Evolutionary conservation across 192 early-diverging fungal species (phyloP).

Genomic region (Lobosporangium transversale): DNA sequence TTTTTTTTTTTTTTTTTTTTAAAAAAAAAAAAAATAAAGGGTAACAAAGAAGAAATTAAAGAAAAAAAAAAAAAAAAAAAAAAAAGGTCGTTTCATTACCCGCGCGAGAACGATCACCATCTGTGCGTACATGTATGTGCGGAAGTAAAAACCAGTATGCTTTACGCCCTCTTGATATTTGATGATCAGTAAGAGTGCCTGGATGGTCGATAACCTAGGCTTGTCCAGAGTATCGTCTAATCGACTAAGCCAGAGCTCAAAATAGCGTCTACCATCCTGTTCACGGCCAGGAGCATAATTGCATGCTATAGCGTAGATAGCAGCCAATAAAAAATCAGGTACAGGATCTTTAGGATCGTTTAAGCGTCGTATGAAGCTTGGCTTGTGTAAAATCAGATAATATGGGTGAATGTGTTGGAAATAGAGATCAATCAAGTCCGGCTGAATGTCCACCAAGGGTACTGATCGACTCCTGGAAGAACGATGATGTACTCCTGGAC

Average conservation of each 20-base stretch:
- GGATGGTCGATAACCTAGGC: slow-evolving; percentile 62
- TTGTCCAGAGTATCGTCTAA: slow-evolving; percentile 60
- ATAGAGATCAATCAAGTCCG: slow-evolving; percentile 54
- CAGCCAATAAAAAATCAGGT: slow-evolving; percentile 59
- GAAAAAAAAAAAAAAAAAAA: too few species aligned
- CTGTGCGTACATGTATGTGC: slow-evolving; percentile 58
- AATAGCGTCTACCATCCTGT: slow-evolving; percentile 34
- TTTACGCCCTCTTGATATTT: slow-evolving; percentile 62
- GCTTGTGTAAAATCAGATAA: slow-evolving; percentile 61
- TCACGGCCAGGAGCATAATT: slow-evolving; percentile 43
- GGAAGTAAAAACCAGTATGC: slow-evolving; percentile 58
- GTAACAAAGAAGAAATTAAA: not conserved
- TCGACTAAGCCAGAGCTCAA: slow-evolving; percentile 33
- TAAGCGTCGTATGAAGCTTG: slow-evolving; percentile 57
- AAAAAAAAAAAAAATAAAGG: too few species aligned
- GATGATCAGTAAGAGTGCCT: slow-evolving; percentile 59
- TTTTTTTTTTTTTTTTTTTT: too few species aligned
- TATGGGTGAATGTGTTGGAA: slow-evolving; percentile 66
- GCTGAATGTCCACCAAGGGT: slow-evolving; percentile 27
- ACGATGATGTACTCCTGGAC: slow-evolving; percentile 9
- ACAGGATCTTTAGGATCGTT: slow-evolving; percentile 54
- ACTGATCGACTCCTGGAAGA: slow-evolving; percentile 34
- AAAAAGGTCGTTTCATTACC: too few species aligned
- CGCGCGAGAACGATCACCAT: slow-evolving; percentile 49
- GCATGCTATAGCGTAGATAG: slow-evolving; percentile 63